Percentiles rank a stretch among this genome's conserved stretches.
Evolutionary conservation across 148 eudicot species (phyloP).

Genomic region (Heliosperma pusillum): DNA sequence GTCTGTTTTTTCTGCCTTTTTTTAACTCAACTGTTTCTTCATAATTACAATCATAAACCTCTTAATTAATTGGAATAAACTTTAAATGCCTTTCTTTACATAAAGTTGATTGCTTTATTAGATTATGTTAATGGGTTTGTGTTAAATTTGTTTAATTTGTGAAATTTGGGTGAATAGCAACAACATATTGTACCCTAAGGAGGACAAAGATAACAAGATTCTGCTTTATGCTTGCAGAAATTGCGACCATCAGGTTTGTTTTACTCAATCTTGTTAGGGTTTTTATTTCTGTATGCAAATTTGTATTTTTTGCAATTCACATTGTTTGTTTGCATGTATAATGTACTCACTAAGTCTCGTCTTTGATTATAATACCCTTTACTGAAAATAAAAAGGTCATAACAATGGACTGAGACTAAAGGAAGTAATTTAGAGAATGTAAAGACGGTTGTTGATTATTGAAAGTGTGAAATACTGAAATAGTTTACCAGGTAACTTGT

Average conservation of each 20-base stretch:
- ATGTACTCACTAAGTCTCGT: neutral
- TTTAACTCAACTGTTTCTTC: neutral
- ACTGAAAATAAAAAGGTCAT: neutral
- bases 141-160: neutral
- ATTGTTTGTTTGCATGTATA: neutral
- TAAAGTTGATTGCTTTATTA: conserved; percentile 1
- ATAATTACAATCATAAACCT: too few relatives aligned
- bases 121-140: neutral
- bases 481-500: neutral
- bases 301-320: neutral
- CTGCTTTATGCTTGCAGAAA: conserved; percentile 95
- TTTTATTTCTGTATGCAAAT: neutral
- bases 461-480: neutral
- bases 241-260: conserved; percentile 80
- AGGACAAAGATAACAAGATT: conserved; percentile 76
- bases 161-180: conserved; percentile 45
- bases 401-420: neutral
- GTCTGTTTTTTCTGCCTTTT: conserved; percentile 31
- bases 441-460: neutral
- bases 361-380: too few relatives aligned
- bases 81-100: neutral
- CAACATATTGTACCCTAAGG: conserved; percentile 91
- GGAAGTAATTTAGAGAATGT: neutral
- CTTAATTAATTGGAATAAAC: neutral
- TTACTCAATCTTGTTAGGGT: conserved; percentile 3